These are phyloP conservation scores for Neurospora sp. DNA, from an alignment of 495 filamentous ascomycete genomes.

Conservation along the genomic window DNA sequence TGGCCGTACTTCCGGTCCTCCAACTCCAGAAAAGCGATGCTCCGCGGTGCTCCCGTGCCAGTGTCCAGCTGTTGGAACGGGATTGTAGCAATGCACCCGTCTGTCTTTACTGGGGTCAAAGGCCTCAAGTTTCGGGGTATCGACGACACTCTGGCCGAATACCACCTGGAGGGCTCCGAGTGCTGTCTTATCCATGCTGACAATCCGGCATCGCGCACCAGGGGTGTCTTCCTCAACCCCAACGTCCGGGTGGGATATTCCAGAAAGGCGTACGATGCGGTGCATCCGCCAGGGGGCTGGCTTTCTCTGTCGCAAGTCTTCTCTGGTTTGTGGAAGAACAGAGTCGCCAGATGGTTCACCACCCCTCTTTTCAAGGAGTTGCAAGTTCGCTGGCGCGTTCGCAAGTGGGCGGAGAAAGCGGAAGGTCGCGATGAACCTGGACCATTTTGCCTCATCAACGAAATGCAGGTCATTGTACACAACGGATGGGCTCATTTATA, in stretches of 20 bases:
- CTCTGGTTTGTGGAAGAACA: conserved; percentile 40
- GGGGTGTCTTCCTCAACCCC: conserved; percentile 70
- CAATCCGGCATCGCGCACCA: conserved; percentile 38
- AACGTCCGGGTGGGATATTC: conserved; percentile 67
- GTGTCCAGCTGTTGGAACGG: conserved; percentile 82
- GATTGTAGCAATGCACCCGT: conserved; percentile 40
- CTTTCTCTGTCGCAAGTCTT: conserved; percentile 15
- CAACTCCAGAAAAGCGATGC: conserved; percentile 48
- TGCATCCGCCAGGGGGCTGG: conserved; percentile 24
- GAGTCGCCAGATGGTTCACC: conserved; percentile 16
- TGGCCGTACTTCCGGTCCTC: conserved; percentile 71
- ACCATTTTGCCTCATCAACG: conserved; percentile 63
- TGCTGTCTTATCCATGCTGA: conserved; percentile 79
- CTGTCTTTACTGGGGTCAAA: conserved; percentile 14
- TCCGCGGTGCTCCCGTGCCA: conserved; percentile 46
- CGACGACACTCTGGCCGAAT: conserved; percentile 52
- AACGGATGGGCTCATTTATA: conserved; percentile 74
- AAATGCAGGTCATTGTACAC: conserved; percentile 69
- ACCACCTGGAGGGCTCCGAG: conserved; percentile 69
- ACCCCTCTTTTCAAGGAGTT: conserved; percentile 23
- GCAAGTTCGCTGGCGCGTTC: conserved; percentile 26
- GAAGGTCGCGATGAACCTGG: conserved; percentile 40
- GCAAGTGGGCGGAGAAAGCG: conserved; percentile 32
- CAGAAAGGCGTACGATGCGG: conserved; percentile 42
- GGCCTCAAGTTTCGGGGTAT: conserved; percentile 56